Conservation (phyloP, 2,329 filamentous ascomycete species). For the Didymella pomorum region DNA sequence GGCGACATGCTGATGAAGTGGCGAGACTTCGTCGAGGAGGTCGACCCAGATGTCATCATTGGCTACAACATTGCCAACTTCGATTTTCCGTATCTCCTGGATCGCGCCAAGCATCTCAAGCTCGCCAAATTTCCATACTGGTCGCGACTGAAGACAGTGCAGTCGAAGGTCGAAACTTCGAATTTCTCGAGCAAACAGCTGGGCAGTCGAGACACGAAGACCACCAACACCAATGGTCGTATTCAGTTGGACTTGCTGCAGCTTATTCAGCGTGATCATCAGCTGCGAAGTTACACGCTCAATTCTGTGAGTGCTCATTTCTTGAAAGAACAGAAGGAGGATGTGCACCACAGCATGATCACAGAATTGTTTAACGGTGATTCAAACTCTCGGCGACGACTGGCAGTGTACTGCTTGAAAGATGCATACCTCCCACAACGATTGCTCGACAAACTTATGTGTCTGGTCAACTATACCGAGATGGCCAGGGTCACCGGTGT, state of each 20-base stretch:
- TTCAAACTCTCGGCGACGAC: slow-evolving; percentile 84
- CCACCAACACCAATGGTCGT: slow-evolving; percentile 92
- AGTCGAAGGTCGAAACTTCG: slow-evolving; percentile 76
- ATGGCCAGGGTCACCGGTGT: slow-evolving; percentile 99
- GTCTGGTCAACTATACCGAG: slow-evolving; percentile 98
- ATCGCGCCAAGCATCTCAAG: slow-evolving; percentile 86
- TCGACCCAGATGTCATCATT: slow-evolving; percentile 96
- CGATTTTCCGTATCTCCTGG: slow-evolving; percentile 94
- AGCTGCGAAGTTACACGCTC: slow-evolving; percentile 93
- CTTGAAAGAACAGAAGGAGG: slow-evolving; percentile 95
- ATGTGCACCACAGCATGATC: slow-evolving; percentile 99
- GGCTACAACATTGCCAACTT: slow-evolving; percentile 99
- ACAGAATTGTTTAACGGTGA: slow-evolving; percentile 98
- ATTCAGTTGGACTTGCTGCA: slow-evolving; percentile 95
- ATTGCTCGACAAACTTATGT: slow-evolving; percentile 96
- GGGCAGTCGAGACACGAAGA: slow-evolving; percentile 92
- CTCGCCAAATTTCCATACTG: slow-evolving; percentile 83
- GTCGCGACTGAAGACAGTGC: slow-evolving; percentile 76
- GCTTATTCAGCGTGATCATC: slow-evolving; percentile 91
- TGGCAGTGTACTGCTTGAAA: slow-evolving; percentile 96
- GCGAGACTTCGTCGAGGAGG: slow-evolving; percentile 87
- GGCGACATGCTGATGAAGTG: slow-evolving; percentile 90
- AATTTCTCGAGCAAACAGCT: slow-evolving; percentile 98
- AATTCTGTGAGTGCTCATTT: slow-evolving; percentile 97
- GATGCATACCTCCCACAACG: slow-evolving; percentile 95